These are phyloP conservation scores for Populus euphratica DNA, from an alignment of 345 rosid genomes.

Conservation along the genomic window DNA sequence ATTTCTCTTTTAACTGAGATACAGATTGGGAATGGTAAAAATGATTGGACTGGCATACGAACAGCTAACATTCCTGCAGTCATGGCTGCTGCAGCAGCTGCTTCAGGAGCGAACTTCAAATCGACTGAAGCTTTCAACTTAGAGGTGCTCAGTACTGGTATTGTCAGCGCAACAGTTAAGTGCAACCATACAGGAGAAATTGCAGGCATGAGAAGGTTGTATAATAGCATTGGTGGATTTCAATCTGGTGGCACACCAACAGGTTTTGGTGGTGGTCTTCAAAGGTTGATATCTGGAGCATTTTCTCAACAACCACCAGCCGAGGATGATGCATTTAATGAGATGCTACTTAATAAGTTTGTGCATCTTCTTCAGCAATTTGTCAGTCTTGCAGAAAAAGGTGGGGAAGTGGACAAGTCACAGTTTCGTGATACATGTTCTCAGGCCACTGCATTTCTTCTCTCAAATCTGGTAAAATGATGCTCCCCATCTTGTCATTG, in stretches of 20 bases:
- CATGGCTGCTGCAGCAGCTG: slow-evolving; percentile 99
- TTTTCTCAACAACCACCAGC: slow-evolving; percentile 64
- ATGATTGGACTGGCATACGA: slow-evolving; percentile 84
- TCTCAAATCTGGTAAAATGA: slow-evolving; percentile 79
- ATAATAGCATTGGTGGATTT: slow-evolving; percentile 92
- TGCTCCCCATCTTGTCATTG: slow-evolving; percentile 3
- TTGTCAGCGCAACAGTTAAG: slow-evolving; percentile 94
- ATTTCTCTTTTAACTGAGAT: slow-evolving; percentile 95
- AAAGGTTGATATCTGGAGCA: slow-evolving; percentile 84
- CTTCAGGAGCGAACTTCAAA: slow-evolving; percentile 90
- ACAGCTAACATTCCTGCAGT: slow-evolving; percentile 97
- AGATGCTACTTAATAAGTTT: slow-evolving; percentile 76
- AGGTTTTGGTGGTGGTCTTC: slow-evolving; percentile 67
- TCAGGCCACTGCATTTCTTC: slow-evolving; percentile 89
- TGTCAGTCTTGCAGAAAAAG: slow-evolving; percentile 82
- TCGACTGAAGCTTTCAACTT: slow-evolving; percentile 80
- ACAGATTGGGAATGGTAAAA: slow-evolving; percentile 85
- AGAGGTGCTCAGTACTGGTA: slow-evolving; percentile 93
- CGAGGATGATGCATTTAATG: slow-evolving; percentile 85
- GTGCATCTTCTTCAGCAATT: slow-evolving; percentile 91
- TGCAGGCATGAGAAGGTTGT: slow-evolving; percentile 97
- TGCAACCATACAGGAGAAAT: slow-evolving; percentile 98
- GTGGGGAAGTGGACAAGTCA: slow-evolving; percentile 84
- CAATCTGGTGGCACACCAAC: slow-evolving; percentile 55
- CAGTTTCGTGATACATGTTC: slow-evolving; percentile 88